Percentiles rank a stretch among this genome's conserved stretches.
phyloP scores from a whole-genome alignment of 2,329 filamentous ascomycete species.

The Penicillium sp. region DNA sequence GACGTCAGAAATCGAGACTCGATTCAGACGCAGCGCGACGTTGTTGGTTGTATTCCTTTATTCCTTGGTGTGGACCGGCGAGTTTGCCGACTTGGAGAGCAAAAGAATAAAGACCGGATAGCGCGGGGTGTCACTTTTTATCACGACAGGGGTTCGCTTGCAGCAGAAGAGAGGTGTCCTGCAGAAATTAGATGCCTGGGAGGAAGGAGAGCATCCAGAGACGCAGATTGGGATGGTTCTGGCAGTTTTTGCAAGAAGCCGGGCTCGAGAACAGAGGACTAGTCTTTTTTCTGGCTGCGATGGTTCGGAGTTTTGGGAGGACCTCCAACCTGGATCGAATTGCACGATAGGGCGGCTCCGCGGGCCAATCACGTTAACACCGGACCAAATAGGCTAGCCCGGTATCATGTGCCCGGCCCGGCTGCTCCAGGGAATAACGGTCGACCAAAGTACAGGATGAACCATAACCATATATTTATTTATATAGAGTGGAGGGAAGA shows the following conservation, averaged over 20 bases:
- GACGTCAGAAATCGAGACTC: neutral
- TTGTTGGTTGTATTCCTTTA: neutral
- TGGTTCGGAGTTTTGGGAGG: constrained; percentile 5
- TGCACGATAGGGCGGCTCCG: constrained; percentile 3
- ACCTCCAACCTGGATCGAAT: constrained; percentile 1
- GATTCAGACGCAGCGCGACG: constrained; percentile 1
- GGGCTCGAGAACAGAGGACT: neutral
- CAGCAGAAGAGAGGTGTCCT: neutral
- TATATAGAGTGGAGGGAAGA: no score
- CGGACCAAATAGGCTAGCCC: neutral
- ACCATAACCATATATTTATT: no score
- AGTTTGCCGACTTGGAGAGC: constrained; percentile 1
- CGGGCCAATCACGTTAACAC: neutral
- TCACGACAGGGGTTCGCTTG: neutral
- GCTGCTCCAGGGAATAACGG: neutral
- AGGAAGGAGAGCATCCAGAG: neutral
- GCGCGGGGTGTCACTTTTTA: constrained; percentile 4
- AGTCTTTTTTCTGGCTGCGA: neutral
- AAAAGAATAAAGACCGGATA: constrained; percentile 2
- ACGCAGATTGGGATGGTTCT: neutral
- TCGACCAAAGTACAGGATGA: no score
- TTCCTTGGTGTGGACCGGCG: constrained; percentile 4
- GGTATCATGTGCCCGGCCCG: neutral
- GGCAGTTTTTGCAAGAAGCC: neutral
- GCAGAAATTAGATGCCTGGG: neutral